A percentile compares a stretch with the other conserved stretches of the same genome.
Conservation (phyloP, 1,284 basidiomycete genomes). For the Cutaneotrichosporon cavernicola region DNA sequence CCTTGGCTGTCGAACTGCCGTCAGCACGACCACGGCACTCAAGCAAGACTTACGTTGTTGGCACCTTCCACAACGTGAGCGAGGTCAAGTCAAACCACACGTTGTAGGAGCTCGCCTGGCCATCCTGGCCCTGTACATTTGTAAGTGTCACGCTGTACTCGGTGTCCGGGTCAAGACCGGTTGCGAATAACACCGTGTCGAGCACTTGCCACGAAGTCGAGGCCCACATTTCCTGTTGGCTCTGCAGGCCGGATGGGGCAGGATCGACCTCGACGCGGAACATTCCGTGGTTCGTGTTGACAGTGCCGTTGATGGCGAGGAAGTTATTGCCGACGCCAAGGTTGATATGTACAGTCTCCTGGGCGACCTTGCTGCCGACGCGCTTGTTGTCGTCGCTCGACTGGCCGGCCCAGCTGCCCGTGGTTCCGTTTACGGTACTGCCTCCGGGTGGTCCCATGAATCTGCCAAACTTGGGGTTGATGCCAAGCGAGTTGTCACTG, state of each 20-base stretch:
- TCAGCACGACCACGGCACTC: not conserved
- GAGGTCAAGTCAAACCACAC: not conserved
- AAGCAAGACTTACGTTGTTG: not conserved
- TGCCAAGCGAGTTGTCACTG: not conserved
- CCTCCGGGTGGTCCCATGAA: not conserved
- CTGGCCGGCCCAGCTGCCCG: conserved; percentile 1
- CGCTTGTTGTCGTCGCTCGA: not conserved
- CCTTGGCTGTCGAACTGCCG: not conserved
- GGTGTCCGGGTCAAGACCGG: not conserved
- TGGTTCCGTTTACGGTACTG: not conserved
- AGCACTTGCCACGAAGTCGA: not conserved
- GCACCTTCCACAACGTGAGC: conserved; percentile 5
- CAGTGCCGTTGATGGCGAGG: not conserved
- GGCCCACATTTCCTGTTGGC: not conserved
- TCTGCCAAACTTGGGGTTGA: not conserved
- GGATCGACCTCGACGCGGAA: not conserved
- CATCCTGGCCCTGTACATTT: not conserved
- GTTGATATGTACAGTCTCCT: not conserved
- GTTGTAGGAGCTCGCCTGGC: not conserved
- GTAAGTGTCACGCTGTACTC: conserved; percentile 1
- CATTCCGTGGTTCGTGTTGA: conserved; percentile 3
- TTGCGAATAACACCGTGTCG: not conserved
- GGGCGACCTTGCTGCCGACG: not conserved
- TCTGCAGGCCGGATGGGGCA: not conserved
- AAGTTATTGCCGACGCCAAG: not conserved